These are phyloP conservation scores for Gentiana straminea DNA, from an alignment of 257 asterid genomes.

Conservation along the genomic window DNA sequence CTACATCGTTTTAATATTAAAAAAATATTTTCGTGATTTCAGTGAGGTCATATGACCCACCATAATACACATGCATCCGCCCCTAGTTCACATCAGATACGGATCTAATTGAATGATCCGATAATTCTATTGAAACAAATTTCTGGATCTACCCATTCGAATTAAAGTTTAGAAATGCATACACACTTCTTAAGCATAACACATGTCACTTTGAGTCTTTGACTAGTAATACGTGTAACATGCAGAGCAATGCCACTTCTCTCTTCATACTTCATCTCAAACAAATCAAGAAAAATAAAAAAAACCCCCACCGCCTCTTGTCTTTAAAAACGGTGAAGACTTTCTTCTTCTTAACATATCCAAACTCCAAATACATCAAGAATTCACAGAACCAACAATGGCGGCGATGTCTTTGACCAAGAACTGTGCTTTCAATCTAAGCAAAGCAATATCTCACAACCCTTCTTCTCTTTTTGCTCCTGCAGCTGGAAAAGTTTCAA, in stretches of 20 bases:
- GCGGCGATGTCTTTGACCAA: conserved; percentile 37
- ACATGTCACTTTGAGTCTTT: neutral
- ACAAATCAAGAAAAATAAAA: neutral
- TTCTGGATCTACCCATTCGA: no score
- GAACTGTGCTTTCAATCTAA: conserved; percentile 24
- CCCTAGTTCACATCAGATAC: no score
- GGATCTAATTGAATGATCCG: no score
- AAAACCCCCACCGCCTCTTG: no score
- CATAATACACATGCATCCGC: no score
- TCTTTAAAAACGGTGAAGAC: neutral
- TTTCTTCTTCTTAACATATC: neutral
- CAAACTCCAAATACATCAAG: no score
- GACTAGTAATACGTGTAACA: conserved; percentile 1
- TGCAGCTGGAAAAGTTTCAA: conserved; percentile 20
- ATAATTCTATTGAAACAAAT: no score
- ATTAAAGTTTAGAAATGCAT: no score
- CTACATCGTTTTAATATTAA: no score
- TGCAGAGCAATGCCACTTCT: neutral
- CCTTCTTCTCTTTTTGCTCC: conserved; percentile 21
- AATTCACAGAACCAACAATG: conserved; percentile 17
- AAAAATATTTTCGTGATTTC: no score
- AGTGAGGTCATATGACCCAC: no score
- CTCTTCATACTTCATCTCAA: neutral
- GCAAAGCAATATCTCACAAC: conserved; percentile 30
- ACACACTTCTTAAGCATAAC: no score